Evolutionary conservation across 345 rosid genomes (phyloP), one percentile per base, ranked within the genome.

Genomic region (Sisymbrium altissimum): DNA sequence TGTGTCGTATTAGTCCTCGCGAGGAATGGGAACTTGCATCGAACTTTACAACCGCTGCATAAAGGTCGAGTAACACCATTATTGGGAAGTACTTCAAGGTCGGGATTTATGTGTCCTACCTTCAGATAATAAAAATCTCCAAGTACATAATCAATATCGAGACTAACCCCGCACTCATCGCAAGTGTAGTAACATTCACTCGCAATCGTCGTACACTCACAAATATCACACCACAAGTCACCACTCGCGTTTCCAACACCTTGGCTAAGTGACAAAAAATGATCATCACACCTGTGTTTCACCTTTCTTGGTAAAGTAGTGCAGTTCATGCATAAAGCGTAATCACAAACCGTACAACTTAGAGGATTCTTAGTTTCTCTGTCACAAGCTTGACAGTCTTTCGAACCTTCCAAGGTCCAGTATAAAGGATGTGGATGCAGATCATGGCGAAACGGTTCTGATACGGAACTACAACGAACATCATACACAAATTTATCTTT

Each of bases 161-260:
- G 25, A 46, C 52, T 3, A 0, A 18, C 25, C 19, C 25, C 52
- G 18, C 52, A 18, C 52, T 46, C 52, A 3, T 17, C 25, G 7
- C 25, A 46, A 17, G 50, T 27, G n/a, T 45, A 45, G 11, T 45
- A 45, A 45, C 50, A 7, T 9, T 45, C 50, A 45, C 23, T 45
- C 10, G 11, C 50, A 15, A 15, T 5, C 5, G 36, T 32, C 32
- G 1, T 44, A 18, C 19, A 15, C 58, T 69, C 73, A 15, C 67
- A 71, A 5, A 71, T 39, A 44, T 71, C 68, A 38, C 75, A 71
- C 75, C 75, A 71, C 18, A 59, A 49, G 18, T 71, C 68, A 46
- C 75, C 75, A 2, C 3, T 27, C 0, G 50, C n/a, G 19, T 71
- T 48, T 23, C 39, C 56, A 0, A 1, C 36, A 14, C 49, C 75